A percentile compares a stretch with the other conserved stretches of the same genome.
phyloP scores from a whole-genome alignment of 2,329 filamentous ascomycete genomes.

The Didymosphaeria variabile region DNA sequence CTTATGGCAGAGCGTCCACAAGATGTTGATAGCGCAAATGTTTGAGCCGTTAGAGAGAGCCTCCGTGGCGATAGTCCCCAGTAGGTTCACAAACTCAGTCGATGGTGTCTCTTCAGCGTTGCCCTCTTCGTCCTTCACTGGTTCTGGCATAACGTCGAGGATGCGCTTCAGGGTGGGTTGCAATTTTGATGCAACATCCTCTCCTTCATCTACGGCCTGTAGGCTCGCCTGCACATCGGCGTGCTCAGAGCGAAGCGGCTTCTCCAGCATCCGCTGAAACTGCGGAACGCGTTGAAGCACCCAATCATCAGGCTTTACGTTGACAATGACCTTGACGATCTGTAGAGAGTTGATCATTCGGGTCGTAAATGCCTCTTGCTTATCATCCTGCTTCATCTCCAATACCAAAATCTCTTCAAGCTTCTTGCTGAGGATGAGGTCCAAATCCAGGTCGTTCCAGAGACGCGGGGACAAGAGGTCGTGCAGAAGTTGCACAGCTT shows the following conservation, averaged over 20 bases:
- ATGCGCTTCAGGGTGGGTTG: slow-evolving; percentile 81
- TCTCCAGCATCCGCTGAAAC: slow-evolving; percentile 89
- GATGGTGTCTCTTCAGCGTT: slow-evolving; percentile 77
- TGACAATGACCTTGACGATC: slow-evolving; percentile 87
- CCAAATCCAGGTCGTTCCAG: slow-evolving; percentile 92
- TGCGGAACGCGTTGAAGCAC: slow-evolving; percentile 78
- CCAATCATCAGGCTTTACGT: slow-evolving; percentile 91
- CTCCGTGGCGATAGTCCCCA: slow-evolving; percentile 88
- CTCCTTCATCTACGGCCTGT: slow-evolving; percentile 76
- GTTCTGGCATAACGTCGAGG: slow-evolving; percentile 85
- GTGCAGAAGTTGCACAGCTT: slow-evolving; percentile 80
- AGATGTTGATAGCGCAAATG: slow-evolving; percentile 86
- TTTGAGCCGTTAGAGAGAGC: slow-evolving; percentile 83
- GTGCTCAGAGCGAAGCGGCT: slow-evolving; percentile 85
- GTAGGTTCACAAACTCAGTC: slow-evolving; percentile 84
- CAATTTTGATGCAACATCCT: slow-evolving; percentile 67
- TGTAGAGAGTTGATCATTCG: slow-evolving; percentile 94
- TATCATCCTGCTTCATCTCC: slow-evolving; percentile 65
- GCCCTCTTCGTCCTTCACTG: slow-evolving; percentile 85
- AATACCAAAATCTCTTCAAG: slow-evolving; percentile 85
- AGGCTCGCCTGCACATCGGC: slow-evolving; percentile 93
- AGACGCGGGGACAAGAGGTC: slow-evolving; percentile 86
- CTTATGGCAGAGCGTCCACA: slow-evolving; percentile 89
- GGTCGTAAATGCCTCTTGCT: slow-evolving; percentile 77
- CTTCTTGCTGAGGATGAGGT: slow-evolving; percentile 83